Percentiles rank a stretch among this genome's conserved stretches.
These are phyloP conservation scores for Saussurea involucrata DNA, from an alignment of 129 eudicot species.

Conservation along the genomic window DNA sequence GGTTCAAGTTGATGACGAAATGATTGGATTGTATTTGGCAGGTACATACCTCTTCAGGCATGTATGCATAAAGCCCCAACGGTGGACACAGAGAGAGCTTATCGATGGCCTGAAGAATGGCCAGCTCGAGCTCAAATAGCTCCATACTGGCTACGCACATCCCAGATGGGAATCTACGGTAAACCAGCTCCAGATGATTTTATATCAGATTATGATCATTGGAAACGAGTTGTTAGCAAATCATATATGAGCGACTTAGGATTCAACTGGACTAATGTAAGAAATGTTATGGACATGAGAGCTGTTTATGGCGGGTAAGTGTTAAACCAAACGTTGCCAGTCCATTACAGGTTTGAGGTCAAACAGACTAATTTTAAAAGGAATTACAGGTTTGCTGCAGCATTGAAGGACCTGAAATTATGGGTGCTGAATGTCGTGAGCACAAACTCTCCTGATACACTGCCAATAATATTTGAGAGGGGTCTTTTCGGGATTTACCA, in stretches of 20 bases:
- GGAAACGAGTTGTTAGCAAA: conserved; percentile 63
- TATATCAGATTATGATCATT: conserved; percentile 61
- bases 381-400: conserved; percentile 75
- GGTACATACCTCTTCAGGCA: conserved; percentile 78
- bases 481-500: conserved; percentile 92
- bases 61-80: conserved; percentile 72
- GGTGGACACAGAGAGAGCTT: conserved; percentile 58
- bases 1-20: not conserved
- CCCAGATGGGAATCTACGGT: conserved; percentile 81
- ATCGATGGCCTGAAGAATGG: conserved; percentile 82
- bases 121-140: conserved; percentile 48
- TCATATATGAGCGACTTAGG: conserved; percentile 60
- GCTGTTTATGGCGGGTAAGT: conserved; percentile 93
- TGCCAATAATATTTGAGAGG: conserved; percentile 79
- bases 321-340: not conserved
- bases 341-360: not conserved
- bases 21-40: conserved; percentile 22
- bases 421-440: conserved; percentile 93
- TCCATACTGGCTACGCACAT: conserved; percentile 73
- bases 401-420: conserved; percentile 65
- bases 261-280: conserved; percentile 71
- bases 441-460: conserved; percentile 76
- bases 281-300: conserved; percentile 94
- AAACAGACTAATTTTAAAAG: not conserved
- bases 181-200: conserved; percentile 83